Base-by-base conservation (phyloP, 2,329 filamentous ascomycete species). In the Hymenoscyphus albidus region DNA sequence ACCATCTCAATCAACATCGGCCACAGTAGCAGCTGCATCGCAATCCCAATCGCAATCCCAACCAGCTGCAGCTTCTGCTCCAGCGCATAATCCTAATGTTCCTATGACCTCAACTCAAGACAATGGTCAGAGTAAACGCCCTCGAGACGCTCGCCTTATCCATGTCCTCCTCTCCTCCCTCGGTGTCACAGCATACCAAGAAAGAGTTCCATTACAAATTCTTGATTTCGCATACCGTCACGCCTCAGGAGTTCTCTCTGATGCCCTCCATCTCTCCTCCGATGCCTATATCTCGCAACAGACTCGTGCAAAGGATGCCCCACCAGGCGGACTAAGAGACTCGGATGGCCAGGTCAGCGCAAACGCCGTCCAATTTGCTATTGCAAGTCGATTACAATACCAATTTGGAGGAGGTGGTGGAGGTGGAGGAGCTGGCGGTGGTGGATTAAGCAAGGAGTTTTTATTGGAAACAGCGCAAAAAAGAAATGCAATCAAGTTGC, bases 201-300 rank as follows among this genome's bases (percentile, higher is more conserved):
- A 90, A 76, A 90, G 91, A 72, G 91, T 95, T 1, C 91, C 91
- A 0, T 84, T 94, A 0, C 87, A 93, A 65, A 87, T 95, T 59
- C 87, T 95, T 75, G 91, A 95, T 79, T 94, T 94, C 74, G 90
- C 91, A 59, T 95, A 95, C 82, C 87, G 91, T 44, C 91, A 93
- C 81, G 91, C 89, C 10, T 87, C 86, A 1, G 83, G 85, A 64
- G 82, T 93, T 42, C 85, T 93, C 22, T 86, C 81, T 69, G 90
- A 93, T 78, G 88, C 87, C 6, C 78, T 91, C 16, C 88, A 90
- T 72, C 83, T 91, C 32, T 82, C 84, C 5, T 83, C 85, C 6
- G 89, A 92, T 75, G 88, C 88, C 7, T 90, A 91, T 78, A 81
- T 85, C 22, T 76, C 74, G 13, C 74, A 76, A 58, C 71, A 74